Evolutionary conservation across 768 basidiomycete genomes (phyloP).

Genomic region (Mycena crocata): DNA sequence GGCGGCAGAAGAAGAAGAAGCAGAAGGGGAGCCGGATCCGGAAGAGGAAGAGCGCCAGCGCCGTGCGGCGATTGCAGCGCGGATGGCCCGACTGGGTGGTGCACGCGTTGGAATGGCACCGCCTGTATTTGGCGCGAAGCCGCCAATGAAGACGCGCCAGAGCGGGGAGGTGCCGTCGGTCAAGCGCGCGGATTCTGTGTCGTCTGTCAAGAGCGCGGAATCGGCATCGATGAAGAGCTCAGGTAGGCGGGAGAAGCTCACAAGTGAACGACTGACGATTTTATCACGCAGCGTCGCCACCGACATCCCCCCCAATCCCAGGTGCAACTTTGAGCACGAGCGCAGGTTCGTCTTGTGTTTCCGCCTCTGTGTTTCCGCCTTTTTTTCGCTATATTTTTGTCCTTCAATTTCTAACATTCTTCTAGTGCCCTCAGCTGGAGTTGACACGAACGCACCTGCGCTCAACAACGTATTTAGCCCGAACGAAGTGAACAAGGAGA

Average conservation of each 20-base stretch:
- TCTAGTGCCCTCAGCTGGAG: too few species aligned
- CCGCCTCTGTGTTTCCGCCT: background rate
- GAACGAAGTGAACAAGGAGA: too few species aligned
- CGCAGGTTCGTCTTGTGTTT: background rate
- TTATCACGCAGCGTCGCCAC: conserved; percentile 13
- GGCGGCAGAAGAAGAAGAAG: too few species aligned
- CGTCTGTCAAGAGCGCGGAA: background rate
- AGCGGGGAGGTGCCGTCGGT: conserved; percentile 41
- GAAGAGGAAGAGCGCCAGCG: conserved; percentile 83
- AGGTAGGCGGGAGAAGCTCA: background rate
- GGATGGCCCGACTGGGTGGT: conserved; percentile 94
- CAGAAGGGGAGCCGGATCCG: conserved; percentile 55
- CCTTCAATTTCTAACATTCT: background rate
- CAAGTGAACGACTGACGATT: background rate
- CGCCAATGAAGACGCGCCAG: conserved; percentile 37
- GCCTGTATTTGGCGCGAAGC: conserved; percentile 70
- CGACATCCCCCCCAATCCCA: conserved; percentile 27
- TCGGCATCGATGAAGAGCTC: background rate
- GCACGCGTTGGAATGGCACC: conserved; percentile 84
- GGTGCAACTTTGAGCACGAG: background rate
- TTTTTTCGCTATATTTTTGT: background rate
- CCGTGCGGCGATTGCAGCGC: conserved; percentile 88
- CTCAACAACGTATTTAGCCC: too few species aligned
- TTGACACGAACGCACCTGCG: too few species aligned
- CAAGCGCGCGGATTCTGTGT: background rate